Conservation (phyloP, 2,329 filamentous ascomycete genomes). For the Dothideomycetidae sp. region DNA sequence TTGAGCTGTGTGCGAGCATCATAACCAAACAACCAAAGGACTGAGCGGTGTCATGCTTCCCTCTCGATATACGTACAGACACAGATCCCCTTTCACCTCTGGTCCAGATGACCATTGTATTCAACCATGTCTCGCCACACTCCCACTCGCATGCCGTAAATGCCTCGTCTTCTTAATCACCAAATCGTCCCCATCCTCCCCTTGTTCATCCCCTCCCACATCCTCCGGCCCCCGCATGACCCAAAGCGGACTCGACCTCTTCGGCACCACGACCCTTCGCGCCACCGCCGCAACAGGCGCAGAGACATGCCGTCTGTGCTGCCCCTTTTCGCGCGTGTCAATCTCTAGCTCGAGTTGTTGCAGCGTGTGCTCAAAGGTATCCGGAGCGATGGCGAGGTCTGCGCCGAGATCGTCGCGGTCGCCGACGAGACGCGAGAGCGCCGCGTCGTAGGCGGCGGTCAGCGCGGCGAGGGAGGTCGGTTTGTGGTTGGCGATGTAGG, state of each 20-base stretch:
- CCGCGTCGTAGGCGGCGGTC: constrained; percentile 22
- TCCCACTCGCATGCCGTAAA: constrained; percentile 8
- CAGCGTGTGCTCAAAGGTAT: constrained; percentile 21
- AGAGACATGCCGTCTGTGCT: constrained; percentile 15
- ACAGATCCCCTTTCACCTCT: too few species aligned
- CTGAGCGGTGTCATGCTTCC: too few species aligned
- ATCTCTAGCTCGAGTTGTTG: constrained; percentile 16
- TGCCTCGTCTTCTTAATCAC: constrained; percentile 6
- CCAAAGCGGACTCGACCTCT: background rate
- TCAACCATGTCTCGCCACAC: too few species aligned
- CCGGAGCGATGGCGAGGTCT: constrained; percentile 21
- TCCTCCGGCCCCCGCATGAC: background rate
- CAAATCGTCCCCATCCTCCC: background rate
- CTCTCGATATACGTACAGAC: too few species aligned
- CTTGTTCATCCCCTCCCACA: background rate
- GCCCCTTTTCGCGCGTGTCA: too few species aligned
- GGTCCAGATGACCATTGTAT: too few species aligned
- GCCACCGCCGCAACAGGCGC: constrained; percentile 3
- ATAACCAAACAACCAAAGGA: too few species aligned
- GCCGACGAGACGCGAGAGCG: constrained; percentile 19
- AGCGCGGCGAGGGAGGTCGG: constrained; percentile 21
- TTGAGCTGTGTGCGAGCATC: too few species aligned
- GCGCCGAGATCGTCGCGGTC: constrained; percentile 19
- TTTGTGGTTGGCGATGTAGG: constrained; percentile 24
- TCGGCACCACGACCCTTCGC: background rate